Conservation (phyloP, 2,329 filamentous ascomycete genomes). For the Bipolaris bicolor region DNA sequence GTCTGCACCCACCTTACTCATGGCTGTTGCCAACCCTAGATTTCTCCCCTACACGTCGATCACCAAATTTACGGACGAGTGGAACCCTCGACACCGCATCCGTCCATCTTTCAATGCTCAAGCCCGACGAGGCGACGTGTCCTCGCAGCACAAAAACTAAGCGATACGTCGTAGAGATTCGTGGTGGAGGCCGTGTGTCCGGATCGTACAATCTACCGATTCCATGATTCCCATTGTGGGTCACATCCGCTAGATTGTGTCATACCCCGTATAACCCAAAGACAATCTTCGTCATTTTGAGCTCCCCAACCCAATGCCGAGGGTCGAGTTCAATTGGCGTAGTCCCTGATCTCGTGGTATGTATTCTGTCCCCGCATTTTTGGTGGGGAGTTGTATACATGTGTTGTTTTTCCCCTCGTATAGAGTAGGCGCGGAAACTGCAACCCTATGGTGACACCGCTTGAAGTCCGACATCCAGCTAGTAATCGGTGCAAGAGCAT, state of each 20-base stretch:
- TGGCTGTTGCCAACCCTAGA: not conserved
- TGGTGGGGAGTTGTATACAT: not conserved
- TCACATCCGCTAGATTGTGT: slow-evolving; percentile 9
- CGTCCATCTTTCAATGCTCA: slow-evolving; percentile 6
- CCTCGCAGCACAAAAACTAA: slow-evolving; percentile 11
- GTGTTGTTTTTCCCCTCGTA: not conserved
- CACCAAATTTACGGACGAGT: slow-evolving; percentile 1
- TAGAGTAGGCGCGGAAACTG: too few relatives aligned
- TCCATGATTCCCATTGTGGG: slow-evolving; percentile 10
- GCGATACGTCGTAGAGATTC: slow-evolving; percentile 9
- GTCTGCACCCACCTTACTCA: slow-evolving; percentile 3
- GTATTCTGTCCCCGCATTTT: not conserved
- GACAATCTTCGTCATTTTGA: not conserved
- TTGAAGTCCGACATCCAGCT: not conserved
- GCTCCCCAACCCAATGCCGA: not conserved
- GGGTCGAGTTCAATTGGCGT: not conserved
- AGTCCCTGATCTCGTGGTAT: not conserved
- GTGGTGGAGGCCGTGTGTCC: slow-evolving; percentile 9
- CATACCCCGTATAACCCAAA: slow-evolving; percentile 13
- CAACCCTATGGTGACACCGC: not conserved
- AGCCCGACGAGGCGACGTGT: slow-evolving; percentile 12
- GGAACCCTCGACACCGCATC: slow-evolving; percentile 6
- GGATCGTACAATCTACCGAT: slow-evolving; percentile 9
- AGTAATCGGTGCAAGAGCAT: not conserved
- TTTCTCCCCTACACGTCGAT: not conserved